phyloP scores from a whole-genome alignment of 2,329 filamentous ascomycete species.

The Botrytis squamosa region DNA sequence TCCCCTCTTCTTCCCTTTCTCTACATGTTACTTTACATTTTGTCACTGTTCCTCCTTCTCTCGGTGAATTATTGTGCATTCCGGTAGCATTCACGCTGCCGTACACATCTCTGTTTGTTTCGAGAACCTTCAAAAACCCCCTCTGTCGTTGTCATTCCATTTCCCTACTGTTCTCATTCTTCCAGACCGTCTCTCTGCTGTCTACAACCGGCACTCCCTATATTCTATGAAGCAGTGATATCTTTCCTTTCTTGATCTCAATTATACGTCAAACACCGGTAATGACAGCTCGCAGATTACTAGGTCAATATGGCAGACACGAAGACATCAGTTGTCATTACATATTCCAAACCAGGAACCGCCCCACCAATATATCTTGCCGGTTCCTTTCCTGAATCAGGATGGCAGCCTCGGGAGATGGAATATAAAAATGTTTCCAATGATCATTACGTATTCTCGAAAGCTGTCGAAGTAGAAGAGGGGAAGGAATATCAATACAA shows the following conservation, averaged over 20 bases:
- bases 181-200: background rate
- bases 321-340: conserved; percentile 44
- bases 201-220: background rate
- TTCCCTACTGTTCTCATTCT: background rate
- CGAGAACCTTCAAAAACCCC: background rate
- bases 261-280: background rate
- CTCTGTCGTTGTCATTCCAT: background rate
- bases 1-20: background rate
- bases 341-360: conserved; percentile 58
- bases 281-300: conserved; percentile 12
- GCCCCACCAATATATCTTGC: conserved; percentile 69
- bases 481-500: conserved; percentile 71
- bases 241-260: background rate
- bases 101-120: background rate
- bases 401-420: conserved; percentile 70
- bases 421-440: conserved; percentile 47
- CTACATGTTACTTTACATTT: background rate
- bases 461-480: conserved; percentile 53
- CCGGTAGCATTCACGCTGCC: background rate
- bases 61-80: background rate
- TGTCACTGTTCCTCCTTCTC: background rate
- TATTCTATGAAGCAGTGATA: background rate
- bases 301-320: conserved; percentile 17
- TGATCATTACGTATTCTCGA: conserved; percentile 56
- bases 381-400: conserved; percentile 64